phyloP scores from a whole-genome alignment of 1,139 yeast genomes.

The Williopsis jadinii region DNA sequence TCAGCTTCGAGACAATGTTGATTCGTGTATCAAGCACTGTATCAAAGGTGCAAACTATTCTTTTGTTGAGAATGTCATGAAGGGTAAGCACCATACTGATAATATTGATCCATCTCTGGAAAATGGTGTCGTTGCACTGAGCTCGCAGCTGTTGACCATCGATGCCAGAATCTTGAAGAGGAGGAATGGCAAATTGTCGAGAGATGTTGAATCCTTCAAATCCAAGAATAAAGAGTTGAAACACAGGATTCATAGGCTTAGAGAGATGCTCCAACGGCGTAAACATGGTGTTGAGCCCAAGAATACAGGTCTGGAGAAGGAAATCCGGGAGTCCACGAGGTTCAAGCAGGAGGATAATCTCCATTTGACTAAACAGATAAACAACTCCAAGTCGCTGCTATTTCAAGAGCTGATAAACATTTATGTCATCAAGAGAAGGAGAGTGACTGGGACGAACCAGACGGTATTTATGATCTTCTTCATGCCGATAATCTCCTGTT shows the following conservation, averaged over 20 bases:
- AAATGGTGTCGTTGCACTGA: slow-evolving; percentile 10
- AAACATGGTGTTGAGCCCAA: background rate
- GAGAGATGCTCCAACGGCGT: background rate
- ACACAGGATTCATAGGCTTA: background rate
- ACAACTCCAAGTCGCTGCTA: slow-evolving; percentile 16
- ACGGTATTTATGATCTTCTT: slow-evolving; percentile 15
- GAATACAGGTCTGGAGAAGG: background rate
- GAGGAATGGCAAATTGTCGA: slow-evolving; percentile 6
- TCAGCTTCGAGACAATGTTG: slow-evolving; percentile 7
- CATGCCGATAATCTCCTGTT: slow-evolving; percentile 16
- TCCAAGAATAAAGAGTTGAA: background rate
- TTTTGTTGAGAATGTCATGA: slow-evolving; percentile 6
- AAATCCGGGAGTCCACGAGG: slow-evolving; percentile 1
- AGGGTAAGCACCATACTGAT: background rate
- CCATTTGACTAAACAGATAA: slow-evolving; percentile 15
- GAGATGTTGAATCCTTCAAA: slow-evolving; percentile 3
- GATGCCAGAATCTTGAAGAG: slow-evolving; percentile 13
- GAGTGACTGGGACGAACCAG: slow-evolving; percentile 8
- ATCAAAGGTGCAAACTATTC: slow-evolving; percentile 12
- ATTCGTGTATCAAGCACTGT: slow-evolving; percentile 13
- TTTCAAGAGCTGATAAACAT: slow-evolving; percentile 20
- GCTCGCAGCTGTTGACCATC: slow-evolving; percentile 16
- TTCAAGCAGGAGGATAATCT: slow-evolving; percentile 11
- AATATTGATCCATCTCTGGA: background rate
- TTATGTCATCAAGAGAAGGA: slow-evolving; percentile 15